Base-by-base conservation (phyloP, 2,329 filamentous ascomycete species). In the Dothistroma septosporum region DNA sequence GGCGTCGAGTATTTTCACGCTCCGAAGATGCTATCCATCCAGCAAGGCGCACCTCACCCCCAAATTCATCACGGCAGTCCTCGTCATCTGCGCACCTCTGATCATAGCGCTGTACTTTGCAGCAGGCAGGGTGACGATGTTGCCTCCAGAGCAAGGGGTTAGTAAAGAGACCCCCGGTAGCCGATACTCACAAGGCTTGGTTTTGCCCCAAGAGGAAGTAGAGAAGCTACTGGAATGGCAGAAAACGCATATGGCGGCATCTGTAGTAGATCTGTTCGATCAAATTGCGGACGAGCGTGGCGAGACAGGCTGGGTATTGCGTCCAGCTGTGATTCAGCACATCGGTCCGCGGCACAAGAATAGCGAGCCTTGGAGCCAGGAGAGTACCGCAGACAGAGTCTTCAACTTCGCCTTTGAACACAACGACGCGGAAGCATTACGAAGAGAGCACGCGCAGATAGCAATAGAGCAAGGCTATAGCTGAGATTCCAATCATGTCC, bases 291-390 rank as follows among this genome's bases (percentile, higher is more conserved):
- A 79, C 55, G 64, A 73, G 41, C 63, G 73, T n/a, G 65, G 68
- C 2, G 70, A 77, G 60, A 61, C 75, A 44, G 71, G 78, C 19
- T 80, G 74, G 69, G 77, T 77, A 1, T 54, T 79, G 21, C 76
- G 73, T 6, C 79, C 78, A 1, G 75, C 72, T 50, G 66, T 80
- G 2, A 62, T 81, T 31, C 78, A 80, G 66, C 78, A 81, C 65
- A 67, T 80, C 19, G 78, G 78, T 3, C 10, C 4, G n/a, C 11
- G 44, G 6, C 2, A 3, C 10, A n/a, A 48, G 11, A 10, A 48
- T 10, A 4, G 62, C 73, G 35, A 74, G 70, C 64, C 79, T 74
- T 55, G 74, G 72, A 6, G 78, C n/a, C 70, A 72, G 53, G 69
- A 69, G 66, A 66, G 67, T 1, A 62, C 10, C 7, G 53, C 32